These are phyloP conservation scores for Mollisia scopiformis DNA, from an alignment of 2,329 filamentous ascomycete genomes.

Conservation along the genomic window DNA sequence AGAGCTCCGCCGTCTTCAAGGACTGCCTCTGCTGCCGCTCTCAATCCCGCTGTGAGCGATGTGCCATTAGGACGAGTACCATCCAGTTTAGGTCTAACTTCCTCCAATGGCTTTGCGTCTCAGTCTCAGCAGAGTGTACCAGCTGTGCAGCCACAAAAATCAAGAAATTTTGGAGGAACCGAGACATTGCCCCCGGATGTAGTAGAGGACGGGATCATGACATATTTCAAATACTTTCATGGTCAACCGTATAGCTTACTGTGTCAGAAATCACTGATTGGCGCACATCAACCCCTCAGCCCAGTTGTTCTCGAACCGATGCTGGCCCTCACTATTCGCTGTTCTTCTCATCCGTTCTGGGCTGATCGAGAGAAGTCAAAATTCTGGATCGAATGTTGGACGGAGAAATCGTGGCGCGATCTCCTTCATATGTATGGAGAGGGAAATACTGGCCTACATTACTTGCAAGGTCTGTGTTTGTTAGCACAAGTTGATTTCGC, in stretches of 20 bases:
- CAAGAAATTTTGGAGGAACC: background rate
- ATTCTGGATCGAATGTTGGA: slow-evolving; percentile 12
- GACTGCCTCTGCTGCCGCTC: background rate
- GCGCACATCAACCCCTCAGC: background rate
- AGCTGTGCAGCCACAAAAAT: background rate
- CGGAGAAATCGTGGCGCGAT: slow-evolving; percentile 18
- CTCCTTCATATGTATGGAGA: slow-evolving; percentile 18
- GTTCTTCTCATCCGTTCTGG: slow-evolving; percentile 22
- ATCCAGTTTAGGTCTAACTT: background rate
- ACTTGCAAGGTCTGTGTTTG: slow-evolving; percentile 23
- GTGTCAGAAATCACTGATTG: background rate
- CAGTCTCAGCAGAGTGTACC: background rate
- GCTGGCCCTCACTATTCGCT: slow-evolving; percentile 21
- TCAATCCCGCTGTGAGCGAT: background rate
- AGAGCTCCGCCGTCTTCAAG: background rate
- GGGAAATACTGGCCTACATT: slow-evolving; percentile 17
- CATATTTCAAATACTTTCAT: slow-evolving; percentile 24
- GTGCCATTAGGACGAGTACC: background rate
- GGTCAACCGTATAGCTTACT: slow-evolving; percentile 22
- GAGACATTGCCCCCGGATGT: slow-evolving; percentile 14
- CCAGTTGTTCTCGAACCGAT: slow-evolving; percentile 20
- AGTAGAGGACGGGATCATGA: slow-evolving; percentile 18
- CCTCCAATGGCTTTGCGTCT: background rate
- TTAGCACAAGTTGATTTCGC: slow-evolving; percentile 26
- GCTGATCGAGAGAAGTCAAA: slow-evolving; percentile 4